Conservation (phyloP, 257 asterid genomes). For the Capsicum chinense region DNA sequence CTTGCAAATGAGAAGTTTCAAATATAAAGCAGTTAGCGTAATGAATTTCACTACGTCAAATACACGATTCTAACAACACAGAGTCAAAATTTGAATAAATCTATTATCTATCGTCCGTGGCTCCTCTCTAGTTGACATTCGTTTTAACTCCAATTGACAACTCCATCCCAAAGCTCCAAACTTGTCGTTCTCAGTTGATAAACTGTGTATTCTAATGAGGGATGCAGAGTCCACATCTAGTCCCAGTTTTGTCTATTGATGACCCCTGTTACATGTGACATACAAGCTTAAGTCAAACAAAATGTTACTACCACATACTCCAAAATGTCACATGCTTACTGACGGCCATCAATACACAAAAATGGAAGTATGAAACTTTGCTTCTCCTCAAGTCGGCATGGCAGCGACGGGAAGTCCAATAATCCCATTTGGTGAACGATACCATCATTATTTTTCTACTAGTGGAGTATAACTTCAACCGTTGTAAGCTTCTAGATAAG, state of each 20-base stretch:
- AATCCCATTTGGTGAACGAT: background rate
- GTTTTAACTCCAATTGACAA: background rate
- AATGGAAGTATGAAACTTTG: background rate
- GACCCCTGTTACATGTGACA: background rate
- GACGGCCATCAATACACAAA: background rate
- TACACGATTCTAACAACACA: background rate
- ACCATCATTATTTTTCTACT: background rate
- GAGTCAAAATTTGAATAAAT: background rate
- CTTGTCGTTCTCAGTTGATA: slow-evolving; percentile 1
- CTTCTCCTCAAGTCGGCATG: background rate
- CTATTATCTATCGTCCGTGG: background rate
- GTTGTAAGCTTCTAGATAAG: background rate
- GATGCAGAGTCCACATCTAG: background rate
- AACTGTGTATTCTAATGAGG: background rate
- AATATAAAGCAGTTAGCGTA: too few relatives aligned
- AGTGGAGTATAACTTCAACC: too few relatives aligned
- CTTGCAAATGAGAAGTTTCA: background rate
- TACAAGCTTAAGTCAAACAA: background rate
- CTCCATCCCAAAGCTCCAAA: background rate
- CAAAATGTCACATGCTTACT: background rate
- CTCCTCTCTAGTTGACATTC: background rate
- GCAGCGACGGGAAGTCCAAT: background rate
- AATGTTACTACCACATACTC: background rate
- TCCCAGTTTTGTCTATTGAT: slow-evolving; percentile 20
- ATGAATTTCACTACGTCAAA: background rate